Percentiles rank a stretch among this genome's conserved stretches.
Evolutionary conservation across 129 eudicot species (phyloP).

Genomic region (Solidago caesia): DNA sequence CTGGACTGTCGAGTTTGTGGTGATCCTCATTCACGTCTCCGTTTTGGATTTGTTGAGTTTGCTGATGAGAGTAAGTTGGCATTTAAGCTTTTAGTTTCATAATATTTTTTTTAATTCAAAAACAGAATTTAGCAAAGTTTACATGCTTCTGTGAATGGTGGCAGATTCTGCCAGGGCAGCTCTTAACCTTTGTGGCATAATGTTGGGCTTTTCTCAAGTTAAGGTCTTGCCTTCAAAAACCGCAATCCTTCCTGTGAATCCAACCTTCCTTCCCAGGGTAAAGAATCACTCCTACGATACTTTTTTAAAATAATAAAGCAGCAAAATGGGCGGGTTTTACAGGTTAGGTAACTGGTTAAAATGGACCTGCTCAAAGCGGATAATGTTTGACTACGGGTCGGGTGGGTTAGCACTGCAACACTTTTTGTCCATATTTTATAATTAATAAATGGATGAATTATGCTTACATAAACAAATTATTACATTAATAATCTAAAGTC

Average conservation of each 20-base stretch:
- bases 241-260: slow-evolving; percentile 98
- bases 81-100: not conserved
- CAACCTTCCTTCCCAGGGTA: slow-evolving; percentile 97
- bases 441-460: not conserved
- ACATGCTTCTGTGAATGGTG: slow-evolving; percentile 21
- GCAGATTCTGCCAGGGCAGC: slow-evolving; percentile 90
- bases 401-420: not conserved
- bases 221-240: slow-evolving; percentile 95
- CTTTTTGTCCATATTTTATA: not conserved
- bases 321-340: not conserved
- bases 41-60: slow-evolving; percentile 97
- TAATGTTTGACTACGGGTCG: not conserved
- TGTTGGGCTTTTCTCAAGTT: slow-evolving; percentile 75
- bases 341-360: not conserved
- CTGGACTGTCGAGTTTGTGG: slow-evolving; percentile 95
- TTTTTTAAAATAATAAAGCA: not conserved
- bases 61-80: slow-evolving; percentile 87
- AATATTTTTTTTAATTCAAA: not conserved
- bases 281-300: slow-evolving; percentile 5
- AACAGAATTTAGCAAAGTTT: not conserved
- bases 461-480: not conserved
- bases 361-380: not conserved
- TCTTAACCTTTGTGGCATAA: slow-evolving; percentile 73
- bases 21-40: slow-evolving; percentile 94
- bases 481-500: not conserved